These are phyloP conservation scores for Bertia moriformis DNA, from an alignment of 2,329 filamentous ascomycete species.

Conservation along the genomic window DNA sequence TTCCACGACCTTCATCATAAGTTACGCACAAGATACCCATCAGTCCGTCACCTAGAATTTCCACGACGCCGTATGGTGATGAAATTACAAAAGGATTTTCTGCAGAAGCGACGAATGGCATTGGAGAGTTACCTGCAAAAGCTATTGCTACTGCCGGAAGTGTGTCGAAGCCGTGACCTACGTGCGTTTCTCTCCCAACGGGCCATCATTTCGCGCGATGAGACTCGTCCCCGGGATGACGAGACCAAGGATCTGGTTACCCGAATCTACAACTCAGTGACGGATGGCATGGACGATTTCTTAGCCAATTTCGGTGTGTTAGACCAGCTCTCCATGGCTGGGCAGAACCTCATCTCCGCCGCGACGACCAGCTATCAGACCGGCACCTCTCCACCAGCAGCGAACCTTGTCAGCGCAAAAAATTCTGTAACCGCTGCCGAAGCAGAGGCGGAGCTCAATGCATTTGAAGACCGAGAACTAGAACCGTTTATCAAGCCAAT, in stretches of 20 bases:
- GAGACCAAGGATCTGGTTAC: constrained; percentile 79
- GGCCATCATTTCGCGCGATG: constrained; percentile 47
- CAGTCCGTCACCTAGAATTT: constrained; percentile 80
- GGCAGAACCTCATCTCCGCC: constrained; percentile 76
- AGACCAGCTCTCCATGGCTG: constrained; percentile 82
- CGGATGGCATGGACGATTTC: constrained; percentile 96
- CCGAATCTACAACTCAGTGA: constrained; percentile 87
- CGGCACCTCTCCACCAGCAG: constrained; percentile 23
- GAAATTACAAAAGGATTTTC: constrained; percentile 90
- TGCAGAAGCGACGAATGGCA: constrained; percentile 72
- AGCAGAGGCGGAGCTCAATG: constrained; percentile 83
- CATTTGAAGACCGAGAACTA: constrained; percentile 76
- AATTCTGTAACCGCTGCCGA: constrained; percentile 39
- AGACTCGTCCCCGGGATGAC: constrained; percentile 26
- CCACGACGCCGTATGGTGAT: constrained; percentile 83
- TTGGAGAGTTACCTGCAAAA: constrained; percentile 75
- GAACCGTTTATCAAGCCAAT: constrained; percentile 98
- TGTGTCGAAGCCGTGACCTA: constrained; percentile 83
- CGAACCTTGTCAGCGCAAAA: too few species aligned
- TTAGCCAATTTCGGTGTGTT: constrained; percentile 89
- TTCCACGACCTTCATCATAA: constrained; percentile 92
- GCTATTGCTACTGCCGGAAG: constrained; percentile 73
- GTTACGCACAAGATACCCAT: constrained; percentile 69
- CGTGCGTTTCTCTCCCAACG: constrained; percentile 85
- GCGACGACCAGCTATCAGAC: constrained; percentile 50